phyloP scores from a whole-genome alignment of 306 rosid species.

The Cicer cuneatum region DNA sequence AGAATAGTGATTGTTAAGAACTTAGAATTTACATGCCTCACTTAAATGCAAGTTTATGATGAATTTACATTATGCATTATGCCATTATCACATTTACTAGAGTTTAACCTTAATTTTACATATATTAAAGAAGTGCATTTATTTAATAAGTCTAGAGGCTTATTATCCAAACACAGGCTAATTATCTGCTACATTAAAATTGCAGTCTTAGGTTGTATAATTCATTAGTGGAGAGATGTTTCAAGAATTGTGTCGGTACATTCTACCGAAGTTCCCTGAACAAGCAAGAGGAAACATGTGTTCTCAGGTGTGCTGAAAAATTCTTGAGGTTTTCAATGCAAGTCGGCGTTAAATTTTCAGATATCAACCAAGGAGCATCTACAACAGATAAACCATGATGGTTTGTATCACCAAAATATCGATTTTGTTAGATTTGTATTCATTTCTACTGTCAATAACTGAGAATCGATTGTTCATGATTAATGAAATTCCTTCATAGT shows the following conservation, averaged over 20 bases:
- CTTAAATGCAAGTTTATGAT: not conserved
- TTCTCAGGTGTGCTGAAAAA: constrained; percentile 53
- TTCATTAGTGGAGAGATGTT: constrained; percentile 54
- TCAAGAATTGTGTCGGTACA: constrained; percentile 51
- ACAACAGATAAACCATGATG: constrained; percentile 28
- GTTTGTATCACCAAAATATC: constrained; percentile 18
- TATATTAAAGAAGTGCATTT: not conserved
- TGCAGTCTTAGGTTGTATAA: constrained; percentile 59
- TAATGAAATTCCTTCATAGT: constrained; percentile 34
- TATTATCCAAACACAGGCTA: too few relatives aligned
- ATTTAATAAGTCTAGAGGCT: not conserved
- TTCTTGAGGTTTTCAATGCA: constrained; percentile 52
- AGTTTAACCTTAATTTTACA: not conserved
- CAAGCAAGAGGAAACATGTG: constrained; percentile 57
- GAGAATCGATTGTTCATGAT: constrained; percentile 22
- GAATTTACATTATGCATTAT: not conserved
- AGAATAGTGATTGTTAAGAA: constrained; percentile 15
- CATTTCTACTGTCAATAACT: constrained; percentile 31
- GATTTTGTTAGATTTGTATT: constrained; percentile 15
- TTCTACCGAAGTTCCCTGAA: constrained; percentile 51
- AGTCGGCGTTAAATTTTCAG: constrained; percentile 49
- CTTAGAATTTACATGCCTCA: not conserved
- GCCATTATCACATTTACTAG: not conserved
- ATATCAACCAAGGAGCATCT: constrained; percentile 43
- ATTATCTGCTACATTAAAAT: constrained; percentile 37